Percentiles rank a stretch among this genome's conserved stretches.
These are phyloP conservation scores for Cynara cardunculus DNA, from an alignment of 129 eudicot species.

Conservation along the genomic window DNA sequence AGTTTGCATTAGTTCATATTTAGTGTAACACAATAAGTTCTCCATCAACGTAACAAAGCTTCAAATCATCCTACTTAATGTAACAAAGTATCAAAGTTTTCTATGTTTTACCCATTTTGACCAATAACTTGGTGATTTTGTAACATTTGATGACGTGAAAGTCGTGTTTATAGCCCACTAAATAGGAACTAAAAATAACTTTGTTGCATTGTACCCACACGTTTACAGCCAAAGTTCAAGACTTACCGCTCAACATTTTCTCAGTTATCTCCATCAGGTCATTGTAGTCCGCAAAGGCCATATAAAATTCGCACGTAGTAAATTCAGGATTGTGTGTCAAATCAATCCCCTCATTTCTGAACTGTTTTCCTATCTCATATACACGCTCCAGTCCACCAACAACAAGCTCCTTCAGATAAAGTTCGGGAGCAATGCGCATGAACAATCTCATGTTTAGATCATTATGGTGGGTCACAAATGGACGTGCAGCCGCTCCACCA, in stretches of 20 bases:
- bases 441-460: conserved; percentile 78
- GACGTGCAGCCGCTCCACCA: conserved; percentile 98
- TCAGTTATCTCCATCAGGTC: conserved; percentile 84
- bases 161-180: background rate
- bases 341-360: conserved; percentile 91
- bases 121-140: background rate
- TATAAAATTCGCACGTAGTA: conserved; percentile 90
- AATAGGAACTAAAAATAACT: background rate
- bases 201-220: background rate
- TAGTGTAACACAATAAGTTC: background rate
- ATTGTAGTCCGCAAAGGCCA: conserved; percentile 92
- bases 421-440: conserved; percentile 98
- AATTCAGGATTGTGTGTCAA: conserved; percentile 94
- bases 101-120: background rate
- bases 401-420: conserved; percentile 86
- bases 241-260: conserved; percentile 73
- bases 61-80: background rate
- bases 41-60: background rate
- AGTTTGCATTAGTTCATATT: background rate
- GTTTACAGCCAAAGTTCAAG: background rate
- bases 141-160: background rate
- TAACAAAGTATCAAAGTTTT: background rate
- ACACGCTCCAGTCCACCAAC: conserved; percentile 96
- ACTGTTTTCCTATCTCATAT: conserved; percentile 90
- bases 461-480: conserved; percentile 92